Conservation (phyloP, 2,329 filamentous ascomycete genomes). For the Colletotrichum gloeosporioides region DNA sequence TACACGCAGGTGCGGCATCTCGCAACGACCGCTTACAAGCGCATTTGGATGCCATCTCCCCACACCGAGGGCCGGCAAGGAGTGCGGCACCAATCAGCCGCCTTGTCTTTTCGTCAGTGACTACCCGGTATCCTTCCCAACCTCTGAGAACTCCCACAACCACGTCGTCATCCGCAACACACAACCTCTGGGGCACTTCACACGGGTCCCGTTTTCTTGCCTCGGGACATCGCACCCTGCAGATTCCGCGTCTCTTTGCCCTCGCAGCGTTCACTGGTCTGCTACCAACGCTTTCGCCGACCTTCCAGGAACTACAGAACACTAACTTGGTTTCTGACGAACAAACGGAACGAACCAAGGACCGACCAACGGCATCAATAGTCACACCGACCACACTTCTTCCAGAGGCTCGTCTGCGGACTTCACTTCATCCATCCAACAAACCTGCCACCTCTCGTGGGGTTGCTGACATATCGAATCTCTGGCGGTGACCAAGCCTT, state of each 20-base stretch:
- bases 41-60: neutral
- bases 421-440: neutral
- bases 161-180: neutral
- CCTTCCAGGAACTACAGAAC: neutral
- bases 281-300: neutral
- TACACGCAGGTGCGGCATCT: neutral
- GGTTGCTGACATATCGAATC: conserved; percentile 16
- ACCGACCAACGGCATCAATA: neutral
- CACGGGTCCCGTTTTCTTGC: neutral
- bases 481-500: conserved; percentile 14
- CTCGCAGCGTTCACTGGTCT: neutral
- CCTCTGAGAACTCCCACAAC: neutral
- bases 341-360: neutral
- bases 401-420: neutral
- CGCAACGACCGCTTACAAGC: neutral
- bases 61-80: neutral
- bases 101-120: neutral
- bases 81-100: neutral
- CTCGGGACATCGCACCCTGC: neutral
- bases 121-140: neutral
- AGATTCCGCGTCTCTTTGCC: neutral
- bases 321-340: neutral
- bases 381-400: neutral
- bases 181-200: neutral
- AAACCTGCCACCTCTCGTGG: neutral